Base-by-base conservation (phyloP, 2,329 filamentous ascomycete genomes). In the Aspergillaceae sp. region DNA sequence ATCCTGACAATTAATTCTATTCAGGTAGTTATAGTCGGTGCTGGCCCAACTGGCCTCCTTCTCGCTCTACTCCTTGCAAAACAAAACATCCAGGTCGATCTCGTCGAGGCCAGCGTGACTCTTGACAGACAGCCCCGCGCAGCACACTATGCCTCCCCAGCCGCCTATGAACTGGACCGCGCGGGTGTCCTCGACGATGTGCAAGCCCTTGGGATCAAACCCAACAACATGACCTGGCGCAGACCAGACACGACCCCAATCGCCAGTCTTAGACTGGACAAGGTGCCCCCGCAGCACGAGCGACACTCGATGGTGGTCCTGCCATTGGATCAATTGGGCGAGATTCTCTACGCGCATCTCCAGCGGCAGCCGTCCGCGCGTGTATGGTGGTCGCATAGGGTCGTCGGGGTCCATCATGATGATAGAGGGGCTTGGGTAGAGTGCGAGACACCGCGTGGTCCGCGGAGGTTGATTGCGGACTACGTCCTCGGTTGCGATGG, bases 121-220 rank as follows among this genome's bases (percentile, higher is more conserved):
- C 69, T 83, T 40, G 77, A 82, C 64, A 68, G 74, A 47, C 77
- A 78, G 47, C 80, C 80, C 0, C 77, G 80, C 29, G 80, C 80
- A 9, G 77, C 79, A 2, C 78, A 82, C 61, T 83, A 82, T 58
- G 77, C 75, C 3, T 70, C 76, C 0, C 72, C 78, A 1, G 79
- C 78, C 1, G 73, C 79, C 38, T 75, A 74, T 35, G 78, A 80
- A 48, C 71, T 84, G 42, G 58, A 68, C 36, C 72, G 76, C n/a
- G 80, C 80, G 0, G 80, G 80, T 1, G 72, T 83, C 7, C 64
- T 83, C 11, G 71, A 74, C n/a, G 70, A 75, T 54, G 64, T 76
- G 9, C 66, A 67, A 26, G 56, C 59, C 6, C 59, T 64, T 11
- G 71, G 74, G 28, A 65, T 75, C 45, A 56, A 65, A 11, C 67